Percentiles rank a stretch among this genome's conserved stretches.
Evolutionary conservation across 148 eudicot genomes (phyloP).

Genomic region (Agrostemma githago): DNA sequence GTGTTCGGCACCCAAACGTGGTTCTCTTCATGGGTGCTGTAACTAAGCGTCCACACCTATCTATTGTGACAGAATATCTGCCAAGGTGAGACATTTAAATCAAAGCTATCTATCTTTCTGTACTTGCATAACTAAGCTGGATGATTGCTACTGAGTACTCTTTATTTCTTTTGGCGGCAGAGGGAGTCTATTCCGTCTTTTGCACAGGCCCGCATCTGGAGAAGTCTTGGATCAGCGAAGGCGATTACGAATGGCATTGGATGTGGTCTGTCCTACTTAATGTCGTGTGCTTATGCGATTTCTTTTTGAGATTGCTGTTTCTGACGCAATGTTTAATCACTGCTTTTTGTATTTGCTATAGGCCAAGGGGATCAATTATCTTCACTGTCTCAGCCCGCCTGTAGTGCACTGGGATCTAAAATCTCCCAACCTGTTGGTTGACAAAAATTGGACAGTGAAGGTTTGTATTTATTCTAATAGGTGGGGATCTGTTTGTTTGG

Average conservation of each 20-base stretch:
- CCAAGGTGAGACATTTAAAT: constrained; percentile 61
- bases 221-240: constrained; percentile 82
- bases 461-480: constrained; percentile 28
- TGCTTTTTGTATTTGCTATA: constrained; percentile 20
- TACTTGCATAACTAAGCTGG: background rate
- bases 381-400: constrained; percentile 84
- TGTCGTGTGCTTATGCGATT: background rate
- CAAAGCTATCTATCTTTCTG: background rate
- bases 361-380: constrained; percentile 97
- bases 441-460: constrained; percentile 94
- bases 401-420: constrained; percentile 97
- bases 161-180: constrained; percentile 45
- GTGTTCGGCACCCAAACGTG: constrained; percentile 94
- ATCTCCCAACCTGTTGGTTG: constrained; percentile 94
- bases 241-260: constrained; percentile 88
- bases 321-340: constrained; percentile 1
- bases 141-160: background rate
- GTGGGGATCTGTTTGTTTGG: background rate
- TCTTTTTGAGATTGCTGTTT: background rate
- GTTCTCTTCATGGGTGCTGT: constrained; percentile 99
- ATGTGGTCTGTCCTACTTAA: constrained; percentile 68
- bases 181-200: constrained; percentile 84
- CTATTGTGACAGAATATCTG: constrained; percentile 92
- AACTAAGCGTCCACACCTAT: constrained; percentile 82
- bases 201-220: constrained; percentile 81